Base-by-base conservation (phyloP, 768 basidiomycete genomes). In the Rhizopogon vinicolor region DNA sequence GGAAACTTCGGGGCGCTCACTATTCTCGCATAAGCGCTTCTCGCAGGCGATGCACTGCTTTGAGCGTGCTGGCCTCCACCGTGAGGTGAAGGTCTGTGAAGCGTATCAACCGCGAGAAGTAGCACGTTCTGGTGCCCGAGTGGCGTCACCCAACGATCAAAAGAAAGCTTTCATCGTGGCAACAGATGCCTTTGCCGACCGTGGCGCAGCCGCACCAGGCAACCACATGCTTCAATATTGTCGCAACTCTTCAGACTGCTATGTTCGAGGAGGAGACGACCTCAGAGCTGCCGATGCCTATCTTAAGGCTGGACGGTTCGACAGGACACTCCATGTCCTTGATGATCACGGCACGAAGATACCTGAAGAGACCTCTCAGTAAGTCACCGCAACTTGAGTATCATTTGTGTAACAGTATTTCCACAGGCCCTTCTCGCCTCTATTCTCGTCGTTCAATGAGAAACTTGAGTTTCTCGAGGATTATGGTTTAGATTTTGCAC, bases 401-500 rank as follows among this genome's bases (percentile, higher is more conserved):
- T 8, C 37, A 0, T 7, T 31, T 58, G 46, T 1, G 48, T 9
- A 54, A n/a, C 12, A n/a, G 13, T 13, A 12, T 28, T 40, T 35
- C 41, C 44, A 12, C 59, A 87, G 87, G 19, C 65, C 69, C 69
- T 78, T 64, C 76, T 76, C 22, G 52, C 69, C 53, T 7, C 63
- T 88, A 3, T 89, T 89, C 55, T 57, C 70, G 0, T 70, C 75
- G 0, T 67, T 74, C 0, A 79, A 87, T 19, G 81, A 84, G 19
- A 73, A 74, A 18, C 58, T 85, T n/a, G 76, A 78, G 39, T 89
- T 82, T 55, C 71, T 84, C 16, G 78, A 84, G 52, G 75, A 81
- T 4, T 74, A 75, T 43, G 78, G 78, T 37, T 66, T 88, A 6
- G 79, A 83, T 58, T 56, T 72, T 12, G 76, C 80, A 7, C 80